Evolutionary conservation across 2,329 filamentous ascomycete genomes (phyloP).

Genomic region (Aspergillus bombycis): DNA sequence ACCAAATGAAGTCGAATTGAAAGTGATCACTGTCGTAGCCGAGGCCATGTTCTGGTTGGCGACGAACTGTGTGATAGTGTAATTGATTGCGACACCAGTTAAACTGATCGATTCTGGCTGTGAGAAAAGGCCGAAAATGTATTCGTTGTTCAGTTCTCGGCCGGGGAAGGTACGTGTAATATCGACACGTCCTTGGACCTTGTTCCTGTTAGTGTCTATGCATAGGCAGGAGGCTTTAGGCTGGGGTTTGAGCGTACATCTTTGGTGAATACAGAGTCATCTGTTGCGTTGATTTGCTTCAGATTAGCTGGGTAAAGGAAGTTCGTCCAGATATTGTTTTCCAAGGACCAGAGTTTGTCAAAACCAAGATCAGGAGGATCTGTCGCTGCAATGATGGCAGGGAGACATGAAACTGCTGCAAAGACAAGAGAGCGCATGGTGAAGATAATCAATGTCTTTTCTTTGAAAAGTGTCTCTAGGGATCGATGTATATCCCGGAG

Average conservation of each 20-base stretch:
- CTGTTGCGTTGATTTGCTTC: constrained; percentile 25
- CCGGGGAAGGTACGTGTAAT: constrained; percentile 30
- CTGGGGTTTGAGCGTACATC: constrained; percentile 16
- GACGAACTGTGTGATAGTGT: constrained; percentile 30
- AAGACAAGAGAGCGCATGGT: background rate
- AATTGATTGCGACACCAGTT: constrained; percentile 25
- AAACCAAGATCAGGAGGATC: constrained; percentile 19
- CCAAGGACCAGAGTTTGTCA: constrained; percentile 27
- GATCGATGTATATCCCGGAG: background rate
- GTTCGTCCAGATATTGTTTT: constrained; percentile 27
- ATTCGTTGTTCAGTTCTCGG: constrained; percentile 31
- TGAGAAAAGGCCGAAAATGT: constrained; percentile 32
- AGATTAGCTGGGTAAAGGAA: constrained; percentile 31
- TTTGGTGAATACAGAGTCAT: constrained; percentile 25
- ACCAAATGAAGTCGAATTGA: constrained; percentile 28
- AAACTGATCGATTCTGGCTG: constrained; percentile 24
- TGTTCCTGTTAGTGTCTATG: constrained; percentile 4
- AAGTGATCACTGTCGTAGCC: constrained; percentile 26
- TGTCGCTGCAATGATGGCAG: background rate
- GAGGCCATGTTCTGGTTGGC: constrained; percentile 27
- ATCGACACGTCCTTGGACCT: constrained; percentile 31
- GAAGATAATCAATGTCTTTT: background rate
- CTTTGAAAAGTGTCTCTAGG: background rate
- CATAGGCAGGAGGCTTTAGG: background rate
- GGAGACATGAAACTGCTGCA: background rate